Evolutionary conservation across 441 rosid genomes (phyloP).

Genomic region (Corymbia calophylla): DNA sequence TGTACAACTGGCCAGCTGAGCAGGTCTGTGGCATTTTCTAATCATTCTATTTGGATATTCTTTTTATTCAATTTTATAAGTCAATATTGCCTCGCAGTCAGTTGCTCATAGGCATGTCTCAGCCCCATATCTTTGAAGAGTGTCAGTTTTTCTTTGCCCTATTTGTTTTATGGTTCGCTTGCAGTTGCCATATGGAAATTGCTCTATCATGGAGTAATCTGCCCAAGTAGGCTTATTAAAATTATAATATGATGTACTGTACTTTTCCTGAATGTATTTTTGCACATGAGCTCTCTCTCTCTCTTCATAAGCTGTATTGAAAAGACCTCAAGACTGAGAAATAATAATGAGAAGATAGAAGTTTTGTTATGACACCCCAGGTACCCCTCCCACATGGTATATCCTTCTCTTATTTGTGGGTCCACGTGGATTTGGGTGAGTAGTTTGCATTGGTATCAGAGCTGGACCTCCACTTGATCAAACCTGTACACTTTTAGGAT

Average conservation of each 20-base stretch:
- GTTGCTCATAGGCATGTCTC: not conserved
- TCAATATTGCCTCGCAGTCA: not conserved
- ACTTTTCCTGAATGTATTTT: not conserved
- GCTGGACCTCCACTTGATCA: not conserved
- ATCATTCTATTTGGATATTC: not conserved
- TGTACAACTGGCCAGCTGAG: slow-evolving; percentile 99
- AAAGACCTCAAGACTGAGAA: not conserved
- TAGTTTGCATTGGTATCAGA: not conserved
- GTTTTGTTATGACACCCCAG: not conserved
- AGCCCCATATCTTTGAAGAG: not conserved
- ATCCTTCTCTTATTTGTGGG: not conserved
- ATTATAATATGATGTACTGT: not conserved
- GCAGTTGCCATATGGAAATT: not conserved
- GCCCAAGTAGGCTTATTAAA: not conserved
- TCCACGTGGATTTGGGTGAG: not conserved
- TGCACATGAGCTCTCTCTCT: not conserved
- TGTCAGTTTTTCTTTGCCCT: not conserved
- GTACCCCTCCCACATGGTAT: not conserved
- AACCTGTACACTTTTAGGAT: not conserved
- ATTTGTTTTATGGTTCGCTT: not conserved
- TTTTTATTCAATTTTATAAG: not conserved
- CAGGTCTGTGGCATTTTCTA: slow-evolving; percentile 44
- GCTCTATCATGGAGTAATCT: not conserved
- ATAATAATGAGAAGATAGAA: not conserved
- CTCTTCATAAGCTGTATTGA: not conserved